Base-by-base conservation (phyloP, 2,329 filamentous ascomycete genomes). In the Chalaropsis thielavioides region DNA sequence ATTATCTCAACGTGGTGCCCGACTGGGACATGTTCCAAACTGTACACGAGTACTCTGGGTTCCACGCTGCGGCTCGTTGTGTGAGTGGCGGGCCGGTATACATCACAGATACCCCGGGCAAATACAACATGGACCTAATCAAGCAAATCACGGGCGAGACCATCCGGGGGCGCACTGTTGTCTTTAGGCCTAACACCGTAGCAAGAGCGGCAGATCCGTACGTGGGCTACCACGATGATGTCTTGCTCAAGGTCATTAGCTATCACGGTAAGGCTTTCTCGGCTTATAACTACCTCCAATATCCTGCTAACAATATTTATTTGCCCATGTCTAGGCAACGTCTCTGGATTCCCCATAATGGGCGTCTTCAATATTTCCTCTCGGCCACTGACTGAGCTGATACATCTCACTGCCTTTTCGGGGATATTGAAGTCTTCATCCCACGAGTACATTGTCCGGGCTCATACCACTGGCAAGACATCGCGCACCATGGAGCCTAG, bases 51-150 rank as follows among this genome's bases (percentile, higher is more conserved):
- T 95, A 89, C 73, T 88, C 88, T 0, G 83, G 81, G 0, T 95
- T 94, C 72, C 94, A 99, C 70, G 94, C 90, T 3, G 92, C 94
- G 0, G 92, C 91, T 1, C 83, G 94, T 59, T 95, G 90, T 73
- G 79, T 99, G 10, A 92, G 87, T 60, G 94, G 94, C 8, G 94
- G 94, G 0, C 94, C 92, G 0, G 87, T 99, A 49, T 96, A 95
- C 71, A 92, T 99, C 72, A 97, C 92, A 0, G 94, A 99, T 74
- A 82, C 85, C 0, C 92, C 92, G 0, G 92, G 90, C 0, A 76
- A 89, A 67, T 90, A 97, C 73, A 81, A 96, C 71, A 71, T 91
- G 38, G 75, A 80, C 5, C 75, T 99, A 17, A 88, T 99, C 67
- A 75, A 80, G 35, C 86, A 95, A 72, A 92, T 97, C 81, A 91